phyloP scores from a whole-genome alignment of 768 basidiomycete genomes.

The Trametes maxima region DNA sequence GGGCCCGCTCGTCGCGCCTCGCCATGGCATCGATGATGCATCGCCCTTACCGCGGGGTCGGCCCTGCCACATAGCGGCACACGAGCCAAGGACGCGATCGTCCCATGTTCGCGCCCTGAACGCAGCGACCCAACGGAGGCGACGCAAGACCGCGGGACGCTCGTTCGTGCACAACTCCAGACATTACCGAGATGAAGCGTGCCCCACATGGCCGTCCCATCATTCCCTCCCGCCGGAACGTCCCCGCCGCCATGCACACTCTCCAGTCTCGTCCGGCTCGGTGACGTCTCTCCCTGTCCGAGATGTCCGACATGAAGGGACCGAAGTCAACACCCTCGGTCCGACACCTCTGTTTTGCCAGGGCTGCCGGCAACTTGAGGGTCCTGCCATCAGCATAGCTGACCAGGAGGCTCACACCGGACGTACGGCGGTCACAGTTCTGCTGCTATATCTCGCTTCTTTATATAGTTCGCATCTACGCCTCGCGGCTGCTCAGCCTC shows the following conservation, averaged over 20 bases:
- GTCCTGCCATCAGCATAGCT: not conserved
- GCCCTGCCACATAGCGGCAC: too few species aligned
- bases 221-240: not conserved
- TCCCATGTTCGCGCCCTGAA: too few species aligned
- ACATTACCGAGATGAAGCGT: not conserved
- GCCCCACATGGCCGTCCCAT: conserved; percentile 2
- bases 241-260: too few species aligned
- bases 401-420: not conserved
- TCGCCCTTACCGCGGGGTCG: too few species aligned
- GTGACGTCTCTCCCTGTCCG: not conserved
- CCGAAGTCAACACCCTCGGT: not conserved
- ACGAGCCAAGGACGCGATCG: too few species aligned
- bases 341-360: not conserved
- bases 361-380: not conserved
- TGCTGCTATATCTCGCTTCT: not conserved
- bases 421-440: not conserved
- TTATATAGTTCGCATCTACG: not conserved
- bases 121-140: too few species aligned
- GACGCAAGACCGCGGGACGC: too few species aligned
- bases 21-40: too few species aligned
- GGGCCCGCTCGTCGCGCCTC: too few species aligned
- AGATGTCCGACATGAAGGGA: conserved; percentile 4
- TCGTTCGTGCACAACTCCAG: too few species aligned
- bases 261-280: not conserved
- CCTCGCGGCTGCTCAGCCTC: not conserved